phyloP scores from a whole-genome alignment of 225 moss, liverwort and hornwort genomes.

The Pseudoscleropodium purum region DNA sequence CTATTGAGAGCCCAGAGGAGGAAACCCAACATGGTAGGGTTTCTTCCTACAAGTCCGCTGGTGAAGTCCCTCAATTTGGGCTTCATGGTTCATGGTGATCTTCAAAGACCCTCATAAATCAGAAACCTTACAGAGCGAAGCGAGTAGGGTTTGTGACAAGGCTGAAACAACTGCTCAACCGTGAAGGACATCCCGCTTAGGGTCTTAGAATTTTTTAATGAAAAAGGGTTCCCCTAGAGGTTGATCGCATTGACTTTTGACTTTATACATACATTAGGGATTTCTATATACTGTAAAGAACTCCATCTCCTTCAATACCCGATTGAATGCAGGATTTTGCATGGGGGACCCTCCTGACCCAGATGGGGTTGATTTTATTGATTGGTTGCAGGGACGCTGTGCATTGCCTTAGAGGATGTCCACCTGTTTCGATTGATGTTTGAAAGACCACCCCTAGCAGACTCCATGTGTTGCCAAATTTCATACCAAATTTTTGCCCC shows the following conservation, averaged over 20 bases:
- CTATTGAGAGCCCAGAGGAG: background rate
- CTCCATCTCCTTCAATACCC: background rate
- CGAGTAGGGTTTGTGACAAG: background rate
- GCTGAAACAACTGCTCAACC: background rate
- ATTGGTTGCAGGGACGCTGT: conserved; percentile 13
- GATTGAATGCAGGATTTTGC: background rate
- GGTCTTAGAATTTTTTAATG: background rate
- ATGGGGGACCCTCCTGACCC: background rate
- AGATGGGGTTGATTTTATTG: background rate
- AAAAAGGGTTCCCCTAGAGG: background rate
- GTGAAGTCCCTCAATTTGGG: background rate
- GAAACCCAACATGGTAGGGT: background rate
- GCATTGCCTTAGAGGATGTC: conserved; percentile 1
- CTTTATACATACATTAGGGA: background rate
- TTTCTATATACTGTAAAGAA: background rate
- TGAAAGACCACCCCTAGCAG: background rate
- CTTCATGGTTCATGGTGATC: background rate
- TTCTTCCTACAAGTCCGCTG: background rate
- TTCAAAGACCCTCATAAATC: background rate
- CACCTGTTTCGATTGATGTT: background rate
- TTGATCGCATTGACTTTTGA: background rate
- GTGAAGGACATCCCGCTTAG: background rate
- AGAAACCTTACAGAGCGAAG: background rate
- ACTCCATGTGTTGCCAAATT: background rate
- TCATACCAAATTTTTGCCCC: too few species aligned